Evolutionary conservation across 2,329 filamentous ascomycete species (phyloP).

Genomic region (Calonectria henricotiae): DNA sequence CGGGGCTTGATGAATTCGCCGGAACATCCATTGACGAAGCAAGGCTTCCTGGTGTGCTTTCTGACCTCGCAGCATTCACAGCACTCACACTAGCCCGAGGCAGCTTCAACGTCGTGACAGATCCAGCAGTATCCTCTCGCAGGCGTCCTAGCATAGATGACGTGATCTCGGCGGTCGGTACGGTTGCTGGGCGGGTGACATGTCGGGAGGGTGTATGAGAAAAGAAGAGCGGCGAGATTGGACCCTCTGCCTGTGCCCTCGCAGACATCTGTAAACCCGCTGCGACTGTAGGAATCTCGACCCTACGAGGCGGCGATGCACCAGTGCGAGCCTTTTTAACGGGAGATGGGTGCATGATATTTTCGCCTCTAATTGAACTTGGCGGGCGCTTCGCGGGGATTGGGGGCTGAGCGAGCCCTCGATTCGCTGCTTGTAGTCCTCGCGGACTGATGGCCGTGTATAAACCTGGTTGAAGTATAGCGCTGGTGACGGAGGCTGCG

Average conservation of each 20-base stretch:
- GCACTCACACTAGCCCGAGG: conserved; percentile 69
- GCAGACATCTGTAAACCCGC: conserved; percentile 49
- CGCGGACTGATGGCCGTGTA: conserved; percentile 41
- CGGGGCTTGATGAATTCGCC: conserved; percentile 68
- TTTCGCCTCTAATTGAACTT: conserved; percentile 45
- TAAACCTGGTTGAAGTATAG: conserved; percentile 47
- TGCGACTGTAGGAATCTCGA: conserved; percentile 60
- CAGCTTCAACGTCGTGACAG: conserved; percentile 71
- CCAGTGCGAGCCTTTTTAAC: conserved; percentile 68
- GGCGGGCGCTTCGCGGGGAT: conserved; percentile 51
- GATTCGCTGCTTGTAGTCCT: conserved; percentile 40
- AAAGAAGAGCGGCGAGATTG: conserved; percentile 70
- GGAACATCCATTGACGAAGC: conserved; percentile 70
- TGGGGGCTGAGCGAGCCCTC: conserved; percentile 43
- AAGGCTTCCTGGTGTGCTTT: conserved; percentile 69
- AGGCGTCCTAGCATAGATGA: conserved; percentile 66
- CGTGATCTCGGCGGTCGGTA: conserved; percentile 62
- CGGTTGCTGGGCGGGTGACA: conserved; percentile 58
- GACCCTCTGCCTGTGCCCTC: conserved; percentile 56
- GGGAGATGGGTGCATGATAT: conserved; percentile 57
- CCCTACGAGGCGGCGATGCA: conserved; percentile 63
- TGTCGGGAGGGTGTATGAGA: conserved; percentile 62
- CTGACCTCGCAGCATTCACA: conserved; percentile 65
- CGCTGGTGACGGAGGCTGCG: conserved; percentile 39
- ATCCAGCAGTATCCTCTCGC: conserved; percentile 62